Conservation (phyloP, 2,329 filamentous ascomycete species). For the Colletotrichum higginsianum region DNA sequence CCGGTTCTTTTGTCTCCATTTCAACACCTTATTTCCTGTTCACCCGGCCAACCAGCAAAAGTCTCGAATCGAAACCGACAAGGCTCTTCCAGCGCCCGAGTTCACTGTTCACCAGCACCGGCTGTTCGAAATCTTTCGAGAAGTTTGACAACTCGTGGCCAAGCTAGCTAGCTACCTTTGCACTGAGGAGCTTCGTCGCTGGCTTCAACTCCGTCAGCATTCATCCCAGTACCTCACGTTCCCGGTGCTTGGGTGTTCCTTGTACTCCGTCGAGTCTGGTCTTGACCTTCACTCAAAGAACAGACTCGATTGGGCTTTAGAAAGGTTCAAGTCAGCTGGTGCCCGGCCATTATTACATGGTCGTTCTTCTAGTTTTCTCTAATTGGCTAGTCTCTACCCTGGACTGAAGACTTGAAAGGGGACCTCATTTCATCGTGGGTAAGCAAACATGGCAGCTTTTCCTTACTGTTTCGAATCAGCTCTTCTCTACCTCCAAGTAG, state of each 20-base stretch:
- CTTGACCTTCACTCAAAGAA: background rate
- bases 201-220: constrained; percentile 21
- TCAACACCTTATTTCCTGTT: constrained; percentile 15
- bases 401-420: background rate
- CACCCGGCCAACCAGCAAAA: constrained; percentile 18
- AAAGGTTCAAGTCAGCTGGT: background rate
- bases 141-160: background rate
- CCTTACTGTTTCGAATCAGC: background rate
- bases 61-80: constrained; percentile 11
- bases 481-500: background rate
- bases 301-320: background rate
- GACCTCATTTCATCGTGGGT: constrained; percentile 1
- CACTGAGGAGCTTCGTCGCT: background rate
- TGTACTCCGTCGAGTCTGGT: constrained; percentile 4
- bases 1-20: constrained; percentile 27
- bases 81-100: background rate
- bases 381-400: background rate
- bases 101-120: background rate
- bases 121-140: background rate
- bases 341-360: background rate
- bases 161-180: background rate
- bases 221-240: constrained; percentile 24
- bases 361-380: background rate
- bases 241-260: constrained; percentile 31
- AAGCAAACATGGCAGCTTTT: background rate